Conservation (phyloP, 169 alveolate species). For the Cryptosporidium tyzzeri region DNA sequence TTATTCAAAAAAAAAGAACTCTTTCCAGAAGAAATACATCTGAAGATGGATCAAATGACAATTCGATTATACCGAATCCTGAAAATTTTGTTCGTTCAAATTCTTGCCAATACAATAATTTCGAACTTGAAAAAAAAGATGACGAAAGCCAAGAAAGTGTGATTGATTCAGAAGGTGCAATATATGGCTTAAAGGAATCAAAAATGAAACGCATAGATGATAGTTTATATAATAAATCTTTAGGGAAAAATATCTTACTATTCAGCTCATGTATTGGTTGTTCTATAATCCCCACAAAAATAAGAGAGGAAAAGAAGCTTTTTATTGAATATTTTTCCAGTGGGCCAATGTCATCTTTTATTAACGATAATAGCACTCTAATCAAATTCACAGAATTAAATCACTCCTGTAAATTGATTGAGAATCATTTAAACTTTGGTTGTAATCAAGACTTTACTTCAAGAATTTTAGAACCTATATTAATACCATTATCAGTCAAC, state of each 20-base stretch:
- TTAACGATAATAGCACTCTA: neutral
- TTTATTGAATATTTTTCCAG: neutral
- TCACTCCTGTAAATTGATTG: neutral
- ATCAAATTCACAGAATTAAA: neutral
- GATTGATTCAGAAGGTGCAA: neutral
- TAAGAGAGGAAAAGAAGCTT: neutral
- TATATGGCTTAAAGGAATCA: neutral
- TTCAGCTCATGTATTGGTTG: conserved; percentile 11
- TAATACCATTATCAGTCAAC: conserved; percentile 52
- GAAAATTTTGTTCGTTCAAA: neutral
- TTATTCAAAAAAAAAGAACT: neutral
- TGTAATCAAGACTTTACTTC: neutral
- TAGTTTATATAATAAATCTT: neutral
- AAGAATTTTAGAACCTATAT: conserved; percentile 14
- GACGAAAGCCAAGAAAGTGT: neutral
- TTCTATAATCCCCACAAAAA: neutral
- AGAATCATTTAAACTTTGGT: neutral
- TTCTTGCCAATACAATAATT: neutral
- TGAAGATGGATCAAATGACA: neutral
- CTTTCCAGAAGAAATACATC: conserved; percentile 18
- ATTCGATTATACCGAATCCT: neutral
- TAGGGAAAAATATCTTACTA: neutral
- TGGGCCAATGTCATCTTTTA: conserved; percentile 23
- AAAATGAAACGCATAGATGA: neutral
- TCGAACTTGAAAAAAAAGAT: neutral